These are phyloP conservation scores for Calonectria leucothoes DNA, from an alignment of 2,329 filamentous ascomycete genomes.

Conservation along the genomic window DNA sequence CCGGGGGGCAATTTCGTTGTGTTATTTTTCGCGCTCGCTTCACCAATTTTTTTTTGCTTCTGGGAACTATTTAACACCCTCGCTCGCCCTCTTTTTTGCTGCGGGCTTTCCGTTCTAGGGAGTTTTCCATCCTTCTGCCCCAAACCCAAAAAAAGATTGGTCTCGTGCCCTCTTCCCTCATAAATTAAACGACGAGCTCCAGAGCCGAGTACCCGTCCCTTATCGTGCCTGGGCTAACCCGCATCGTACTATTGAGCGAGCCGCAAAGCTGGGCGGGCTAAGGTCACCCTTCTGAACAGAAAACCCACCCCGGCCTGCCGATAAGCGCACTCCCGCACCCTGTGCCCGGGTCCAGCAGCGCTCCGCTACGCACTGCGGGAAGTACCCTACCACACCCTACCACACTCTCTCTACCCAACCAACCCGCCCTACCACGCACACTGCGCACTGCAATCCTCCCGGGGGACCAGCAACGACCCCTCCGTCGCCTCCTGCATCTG, in stretches of 20 bases:
- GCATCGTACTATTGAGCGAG: conserved; percentile 8
- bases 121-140: background rate
- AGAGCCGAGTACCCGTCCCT: conserved; percentile 23
- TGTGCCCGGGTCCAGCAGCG: conserved; percentile 2
- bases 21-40: background rate
- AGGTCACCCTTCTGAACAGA: background rate
- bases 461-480: conserved; percentile 33
- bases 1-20: background rate
- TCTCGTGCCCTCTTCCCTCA: conserved; percentile 11
- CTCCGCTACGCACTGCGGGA: background rate
- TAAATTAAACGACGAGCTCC: background rate
- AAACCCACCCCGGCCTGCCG: conserved; percentile 28
- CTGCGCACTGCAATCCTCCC: background rate
- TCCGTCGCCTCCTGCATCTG: conserved; percentile 38
- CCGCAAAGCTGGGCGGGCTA: conserved; percentile 5
- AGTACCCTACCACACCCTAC: background rate
- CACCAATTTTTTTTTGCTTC: background rate
- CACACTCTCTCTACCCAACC: background rate
- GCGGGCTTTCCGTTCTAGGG: background rate
- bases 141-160: background rate
- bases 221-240: conserved; percentile 20
- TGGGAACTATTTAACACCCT: conserved; percentile 1
- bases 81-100: background rate
- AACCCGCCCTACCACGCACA: background rate
- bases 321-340: conserved; percentile 37